Conservation (phyloP, 2,329 filamentous ascomycete genomes). For the Hypoxylon sp. region DNA sequence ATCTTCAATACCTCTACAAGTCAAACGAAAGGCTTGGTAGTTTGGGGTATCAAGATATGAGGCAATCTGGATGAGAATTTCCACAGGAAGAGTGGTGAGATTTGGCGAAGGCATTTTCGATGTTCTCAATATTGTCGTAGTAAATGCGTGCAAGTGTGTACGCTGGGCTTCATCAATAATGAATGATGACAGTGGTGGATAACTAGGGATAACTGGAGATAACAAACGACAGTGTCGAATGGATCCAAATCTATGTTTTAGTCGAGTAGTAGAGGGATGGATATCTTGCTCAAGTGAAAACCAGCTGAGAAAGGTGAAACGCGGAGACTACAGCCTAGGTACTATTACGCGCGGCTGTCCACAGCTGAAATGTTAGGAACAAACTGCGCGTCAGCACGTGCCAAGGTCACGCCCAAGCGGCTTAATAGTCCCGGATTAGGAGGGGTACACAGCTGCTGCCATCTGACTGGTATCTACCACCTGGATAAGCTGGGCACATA, state of each 20-base stretch:
- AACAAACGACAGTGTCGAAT: background rate
- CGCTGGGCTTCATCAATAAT: background rate
- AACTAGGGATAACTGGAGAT: background rate
- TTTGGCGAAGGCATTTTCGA: conserved; percentile 25
- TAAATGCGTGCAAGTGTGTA: background rate
- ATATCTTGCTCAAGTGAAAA: background rate
- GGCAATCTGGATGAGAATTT: conserved; percentile 70
- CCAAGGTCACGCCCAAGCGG: conserved; percentile 8
- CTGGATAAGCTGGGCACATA: too few relatives aligned
- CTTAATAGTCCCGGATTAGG: conserved; percentile 7
- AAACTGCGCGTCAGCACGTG: conserved; percentile 27
- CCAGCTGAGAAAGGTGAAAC: conserved; percentile 12
- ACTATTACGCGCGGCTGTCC: conserved; percentile 8
- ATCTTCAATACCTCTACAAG: conserved; percentile 68
- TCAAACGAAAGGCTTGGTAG: conserved; percentile 67
- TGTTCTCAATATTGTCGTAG: background rate
- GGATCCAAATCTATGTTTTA: background rate
- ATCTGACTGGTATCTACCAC: background rate
- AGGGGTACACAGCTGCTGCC: conserved; percentile 27
- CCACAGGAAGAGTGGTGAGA: conserved; percentile 63
- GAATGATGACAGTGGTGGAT: background rate
- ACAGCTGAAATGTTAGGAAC: conserved; percentile 13
- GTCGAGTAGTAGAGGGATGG: background rate
- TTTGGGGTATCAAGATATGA: conserved; percentile 66
- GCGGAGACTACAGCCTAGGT: conserved; percentile 10